Evolutionary conservation across 768 basidiomycete species (phyloP).

Genomic region (Pleurotus giganteus): DNA sequence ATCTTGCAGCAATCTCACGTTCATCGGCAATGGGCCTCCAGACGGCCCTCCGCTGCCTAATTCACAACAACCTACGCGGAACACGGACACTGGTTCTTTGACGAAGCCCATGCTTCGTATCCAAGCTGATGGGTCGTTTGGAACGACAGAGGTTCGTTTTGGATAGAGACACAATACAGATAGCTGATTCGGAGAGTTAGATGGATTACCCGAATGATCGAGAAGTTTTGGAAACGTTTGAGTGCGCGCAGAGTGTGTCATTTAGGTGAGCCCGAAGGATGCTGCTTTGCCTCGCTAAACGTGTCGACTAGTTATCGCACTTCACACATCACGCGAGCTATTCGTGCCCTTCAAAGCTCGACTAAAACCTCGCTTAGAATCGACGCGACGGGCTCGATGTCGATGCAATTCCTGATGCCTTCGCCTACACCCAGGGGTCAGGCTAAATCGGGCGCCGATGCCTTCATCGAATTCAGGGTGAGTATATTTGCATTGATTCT

Average conservation of each 20-base stretch:
- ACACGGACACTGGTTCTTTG: slow-evolving; percentile 16
- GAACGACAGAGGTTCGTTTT: slow-evolving; percentile 71
- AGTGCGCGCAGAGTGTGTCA: slow-evolving; percentile 63
- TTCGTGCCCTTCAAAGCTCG: slow-evolving; percentile 77
- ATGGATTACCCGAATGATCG: slow-evolving; percentile 96
- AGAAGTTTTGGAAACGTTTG: slow-evolving; percentile 89
- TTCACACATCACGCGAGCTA: slow-evolving; percentile 67
- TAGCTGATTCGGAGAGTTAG: slow-evolving; percentile 33
- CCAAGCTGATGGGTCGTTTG: slow-evolving; percentile 78
- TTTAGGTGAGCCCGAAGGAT: slow-evolving; percentile 58
- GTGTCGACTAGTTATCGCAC: slow-evolving; percentile 68
- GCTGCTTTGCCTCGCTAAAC: neutral
- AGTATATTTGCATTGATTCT: slow-evolving; percentile 26
- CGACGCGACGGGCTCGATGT: slow-evolving; percentile 77
- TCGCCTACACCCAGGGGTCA: slow-evolving; percentile 39
- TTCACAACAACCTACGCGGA: slow-evolving; percentile 25
- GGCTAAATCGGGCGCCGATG: slow-evolving; percentile 43
- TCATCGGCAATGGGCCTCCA: slow-evolving; percentile 70
- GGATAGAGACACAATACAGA: neutral
- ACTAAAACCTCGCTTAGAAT: slow-evolving; percentile 89
- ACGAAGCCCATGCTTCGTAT: slow-evolving; percentile 75
- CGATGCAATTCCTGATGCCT: slow-evolving; percentile 89
- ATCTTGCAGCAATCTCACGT: slow-evolving; percentile 80
- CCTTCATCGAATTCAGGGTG: slow-evolving; percentile 89
- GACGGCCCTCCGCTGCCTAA: slow-evolving; percentile 16